Percentiles rank a stretch among this genome's conserved stretches.
phyloP scores from a whole-genome alignment of 208 protist species.

The Leishmania mexicana region DNA sequence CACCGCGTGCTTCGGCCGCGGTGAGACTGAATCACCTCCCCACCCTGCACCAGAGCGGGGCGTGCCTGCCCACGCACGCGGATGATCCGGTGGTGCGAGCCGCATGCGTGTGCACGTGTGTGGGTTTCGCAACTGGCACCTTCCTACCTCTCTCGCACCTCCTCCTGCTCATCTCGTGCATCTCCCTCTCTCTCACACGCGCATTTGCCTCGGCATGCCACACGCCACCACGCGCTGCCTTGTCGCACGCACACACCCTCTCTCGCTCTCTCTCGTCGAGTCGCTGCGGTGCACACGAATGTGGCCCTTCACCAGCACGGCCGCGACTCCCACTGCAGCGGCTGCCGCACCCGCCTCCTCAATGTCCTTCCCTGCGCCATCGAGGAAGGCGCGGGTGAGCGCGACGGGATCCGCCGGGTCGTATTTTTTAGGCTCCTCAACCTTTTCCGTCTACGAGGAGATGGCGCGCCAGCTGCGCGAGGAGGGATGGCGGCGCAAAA shows the following conservation, averaged over 20 bases:
- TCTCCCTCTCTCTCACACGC: background rate
- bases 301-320: background rate
- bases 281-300: background rate
- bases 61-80: background rate
- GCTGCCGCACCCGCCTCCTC: background rate
- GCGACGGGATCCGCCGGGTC: constrained; percentile 6
- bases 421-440: constrained; percentile 54
- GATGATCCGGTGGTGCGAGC: background rate
- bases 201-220: background rate
- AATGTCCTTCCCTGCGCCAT: background rate
- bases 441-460: constrained; percentile 89
- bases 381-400: background rate
- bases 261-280: background rate
- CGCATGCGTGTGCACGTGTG: background rate
- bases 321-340: background rate
- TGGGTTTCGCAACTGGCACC: background rate
- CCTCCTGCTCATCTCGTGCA: background rate
- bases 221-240: background rate
- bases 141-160: background rate
- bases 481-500: constrained; percentile 52
- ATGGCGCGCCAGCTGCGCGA: constrained; percentile 69
- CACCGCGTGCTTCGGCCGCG: background rate
- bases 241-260: background rate
- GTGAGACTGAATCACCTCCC: background rate
- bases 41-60: background rate